Conservation (phyloP, 305 asterid genomes). For the Ajuga reptans region DNA sequence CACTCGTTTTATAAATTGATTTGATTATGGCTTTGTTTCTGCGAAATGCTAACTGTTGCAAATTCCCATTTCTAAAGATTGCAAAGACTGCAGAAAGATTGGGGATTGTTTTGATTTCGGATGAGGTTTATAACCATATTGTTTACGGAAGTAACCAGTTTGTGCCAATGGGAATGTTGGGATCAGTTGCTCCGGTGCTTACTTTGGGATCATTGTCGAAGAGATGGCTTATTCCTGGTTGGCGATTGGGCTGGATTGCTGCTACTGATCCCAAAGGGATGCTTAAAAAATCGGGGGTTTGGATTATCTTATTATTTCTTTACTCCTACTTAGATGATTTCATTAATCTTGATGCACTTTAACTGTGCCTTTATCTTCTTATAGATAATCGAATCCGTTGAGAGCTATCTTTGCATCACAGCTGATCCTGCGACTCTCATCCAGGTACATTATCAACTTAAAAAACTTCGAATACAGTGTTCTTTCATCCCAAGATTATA, state of each 20-base stretch:
- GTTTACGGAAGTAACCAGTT: slow-evolving; percentile 35
- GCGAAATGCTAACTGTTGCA: background rate
- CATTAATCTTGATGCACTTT: background rate
- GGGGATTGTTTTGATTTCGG: slow-evolving; percentile 50
- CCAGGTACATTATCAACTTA: slow-evolving; percentile 35
- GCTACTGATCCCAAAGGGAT: slow-evolving; percentile 40
- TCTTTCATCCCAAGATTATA: background rate
- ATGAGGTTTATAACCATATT: slow-evolving; percentile 48
- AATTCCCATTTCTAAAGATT: slow-evolving; percentile 26
- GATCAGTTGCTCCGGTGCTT: slow-evolving; percentile 37
- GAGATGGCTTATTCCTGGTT: slow-evolving; percentile 59
- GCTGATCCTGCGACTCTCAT: slow-evolving; percentile 37
- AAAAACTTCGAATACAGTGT: background rate
- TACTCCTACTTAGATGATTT: background rate
- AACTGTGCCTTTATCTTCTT: slow-evolving; percentile 9
- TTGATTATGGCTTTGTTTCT: background rate
- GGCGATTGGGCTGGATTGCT: slow-evolving; percentile 55
- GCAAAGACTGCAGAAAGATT: slow-evolving; percentile 48
- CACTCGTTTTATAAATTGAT: background rate
- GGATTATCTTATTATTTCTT: background rate
- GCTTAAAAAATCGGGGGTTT: slow-evolving; percentile 40
- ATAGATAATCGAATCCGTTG: slow-evolving; percentile 45
- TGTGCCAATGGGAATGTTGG: slow-evolving; percentile 44
- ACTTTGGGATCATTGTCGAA: slow-evolving; percentile 46
- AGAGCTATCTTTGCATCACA: slow-evolving; percentile 37